A percentile compares a stretch with the other conserved stretches of the same genome.
phyloP scores from a whole-genome alignment of 768 basidiomycete species.

The Mrakia hoshinonis region DNA sequence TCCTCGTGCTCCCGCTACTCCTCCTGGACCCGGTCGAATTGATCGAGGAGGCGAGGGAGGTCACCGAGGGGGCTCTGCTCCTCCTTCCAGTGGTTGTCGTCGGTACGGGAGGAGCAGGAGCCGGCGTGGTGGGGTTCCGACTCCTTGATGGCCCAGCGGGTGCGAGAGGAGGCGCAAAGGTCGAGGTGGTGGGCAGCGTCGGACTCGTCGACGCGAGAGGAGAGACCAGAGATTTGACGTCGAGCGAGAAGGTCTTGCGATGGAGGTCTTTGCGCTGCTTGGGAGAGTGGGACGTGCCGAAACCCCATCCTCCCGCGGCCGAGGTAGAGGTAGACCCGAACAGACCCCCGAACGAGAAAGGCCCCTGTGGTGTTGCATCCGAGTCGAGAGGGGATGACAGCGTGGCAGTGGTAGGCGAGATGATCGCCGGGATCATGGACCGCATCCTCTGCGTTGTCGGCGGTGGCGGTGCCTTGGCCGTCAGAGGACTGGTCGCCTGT shows the following conservation, averaged over 20 bases:
- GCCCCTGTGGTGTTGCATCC: no score
- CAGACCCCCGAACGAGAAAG: no score
- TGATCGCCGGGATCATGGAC: background rate
- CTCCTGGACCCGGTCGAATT: background rate
- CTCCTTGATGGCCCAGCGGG: no score
- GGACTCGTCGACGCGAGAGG: background rate
- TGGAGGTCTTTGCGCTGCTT: constrained; percentile 1
- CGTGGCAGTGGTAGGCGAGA: background rate
- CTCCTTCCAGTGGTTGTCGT: no score
- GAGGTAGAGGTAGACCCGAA: background rate
- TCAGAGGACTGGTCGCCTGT: background rate
- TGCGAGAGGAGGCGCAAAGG: background rate
- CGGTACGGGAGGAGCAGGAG: background rate
- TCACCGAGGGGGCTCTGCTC: background rate
- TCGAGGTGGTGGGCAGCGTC: background rate
- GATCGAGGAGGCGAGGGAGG: background rate
- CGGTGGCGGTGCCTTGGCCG: background rate
- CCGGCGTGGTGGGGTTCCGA: background rate
- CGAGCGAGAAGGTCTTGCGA: constrained; percentile 6
- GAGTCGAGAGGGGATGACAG: no score
- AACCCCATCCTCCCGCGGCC: background rate
- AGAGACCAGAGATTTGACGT: constrained; percentile 11
- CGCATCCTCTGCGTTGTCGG: background rate
- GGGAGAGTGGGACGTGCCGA: background rate
- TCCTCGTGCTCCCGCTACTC: background rate